Evolutionary conservation across 2,329 filamentous ascomycete species (phyloP).

Genomic region (Anisogramma anomala): DNA sequence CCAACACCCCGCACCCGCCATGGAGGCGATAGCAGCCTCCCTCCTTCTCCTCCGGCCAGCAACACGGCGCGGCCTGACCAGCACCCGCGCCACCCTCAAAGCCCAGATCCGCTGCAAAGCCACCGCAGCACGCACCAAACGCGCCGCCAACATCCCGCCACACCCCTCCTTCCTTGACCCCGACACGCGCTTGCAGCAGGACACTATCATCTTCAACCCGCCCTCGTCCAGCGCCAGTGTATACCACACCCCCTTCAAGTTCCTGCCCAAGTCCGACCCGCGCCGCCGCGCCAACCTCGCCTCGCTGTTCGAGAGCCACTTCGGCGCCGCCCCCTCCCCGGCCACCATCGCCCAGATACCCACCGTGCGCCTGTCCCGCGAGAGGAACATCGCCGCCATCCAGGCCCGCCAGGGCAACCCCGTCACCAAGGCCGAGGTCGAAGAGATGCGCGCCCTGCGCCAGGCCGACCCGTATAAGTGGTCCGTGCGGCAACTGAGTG

Average conservation of each 20-base stretch:
- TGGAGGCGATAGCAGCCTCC: slow-evolving; percentile 10
- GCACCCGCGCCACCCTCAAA: slow-evolving; percentile 8
- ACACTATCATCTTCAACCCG: slow-evolving; percentile 38
- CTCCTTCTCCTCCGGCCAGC: slow-evolving; percentile 10
- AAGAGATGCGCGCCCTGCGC: slow-evolving; percentile 47
- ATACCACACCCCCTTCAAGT: slow-evolving; percentile 54
- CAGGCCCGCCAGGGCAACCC: slow-evolving; percentile 22
- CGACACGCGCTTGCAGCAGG: slow-evolving; percentile 23
- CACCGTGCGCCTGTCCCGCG: slow-evolving; percentile 1
- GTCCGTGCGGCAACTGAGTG: slow-evolving; percentile 41
- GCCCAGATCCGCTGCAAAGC: slow-evolving; percentile 32
- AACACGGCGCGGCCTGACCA: slow-evolving; percentile 9
- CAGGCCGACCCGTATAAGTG: slow-evolving; percentile 41
- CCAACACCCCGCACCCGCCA: neutral
- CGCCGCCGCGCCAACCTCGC: slow-evolving; percentile 38
- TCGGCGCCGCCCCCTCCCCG: neutral
- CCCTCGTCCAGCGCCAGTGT: slow-evolving; percentile 38
- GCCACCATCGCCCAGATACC: slow-evolving; percentile 13
- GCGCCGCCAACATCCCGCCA: slow-evolving; percentile 46
- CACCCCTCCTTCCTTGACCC: slow-evolving; percentile 45
- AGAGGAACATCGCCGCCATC: neutral
- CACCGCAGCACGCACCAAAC: slow-evolving; percentile 42
- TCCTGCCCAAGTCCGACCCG: slow-evolving; percentile 47
- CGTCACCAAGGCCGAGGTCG: slow-evolving; percentile 43
- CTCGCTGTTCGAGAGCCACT: slow-evolving; percentile 27